Percentiles rank a stretch among this genome's conserved stretches.
Evolutionary conservation across 2,329 filamentous ascomycete genomes (phyloP).

Genomic region (Grosmannia clavigera): DNA sequence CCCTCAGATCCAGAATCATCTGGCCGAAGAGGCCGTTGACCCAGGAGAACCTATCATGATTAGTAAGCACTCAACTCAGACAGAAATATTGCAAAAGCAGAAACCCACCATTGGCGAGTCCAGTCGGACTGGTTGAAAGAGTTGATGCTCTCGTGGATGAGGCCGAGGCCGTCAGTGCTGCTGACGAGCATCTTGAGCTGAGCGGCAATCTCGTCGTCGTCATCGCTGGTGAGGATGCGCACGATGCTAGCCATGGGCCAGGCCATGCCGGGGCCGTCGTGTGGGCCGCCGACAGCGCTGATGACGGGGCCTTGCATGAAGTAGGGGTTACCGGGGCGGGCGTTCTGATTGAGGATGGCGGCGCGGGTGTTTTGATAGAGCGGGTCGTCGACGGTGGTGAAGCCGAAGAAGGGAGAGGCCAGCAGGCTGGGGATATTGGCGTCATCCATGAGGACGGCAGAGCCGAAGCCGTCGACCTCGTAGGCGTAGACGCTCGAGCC

Average conservation of each 20-base stretch:
- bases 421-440: conserved; percentile 54
- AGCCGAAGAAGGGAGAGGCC: conserved; percentile 48
- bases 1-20: conserved; percentile 63
- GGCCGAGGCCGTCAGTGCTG: conserved; percentile 57
- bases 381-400: conserved; percentile 40
- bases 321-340: conserved; percentile 56
- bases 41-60: conserved; percentile 63
- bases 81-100: not conserved
- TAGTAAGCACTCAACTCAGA: not conserved
- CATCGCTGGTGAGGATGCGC: conserved; percentile 63
- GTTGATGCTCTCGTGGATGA: conserved; percentile 73
- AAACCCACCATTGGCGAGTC: conserved; percentile 31
- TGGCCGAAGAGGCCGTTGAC: conserved; percentile 84
- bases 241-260: conserved; percentile 85
- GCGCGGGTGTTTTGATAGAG: conserved; percentile 63
- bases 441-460: conserved; percentile 49
- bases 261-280: conserved; percentile 52
- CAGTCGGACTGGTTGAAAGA: conserved; percentile 40
- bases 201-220: conserved; percentile 61
- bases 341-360: conserved; percentile 47
- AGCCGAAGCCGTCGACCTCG: conserved; percentile 61
- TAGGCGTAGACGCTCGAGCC: conserved; percentile 51
- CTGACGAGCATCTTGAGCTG: conserved; percentile 53
- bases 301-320: conserved; percentile 44
- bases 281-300: conserved; percentile 39